Evolutionary conservation across 345 rosid species (phyloP), one percentile per base, ranked within the genome.

Genomic region (Eucalyptus tenuipes): DNA sequence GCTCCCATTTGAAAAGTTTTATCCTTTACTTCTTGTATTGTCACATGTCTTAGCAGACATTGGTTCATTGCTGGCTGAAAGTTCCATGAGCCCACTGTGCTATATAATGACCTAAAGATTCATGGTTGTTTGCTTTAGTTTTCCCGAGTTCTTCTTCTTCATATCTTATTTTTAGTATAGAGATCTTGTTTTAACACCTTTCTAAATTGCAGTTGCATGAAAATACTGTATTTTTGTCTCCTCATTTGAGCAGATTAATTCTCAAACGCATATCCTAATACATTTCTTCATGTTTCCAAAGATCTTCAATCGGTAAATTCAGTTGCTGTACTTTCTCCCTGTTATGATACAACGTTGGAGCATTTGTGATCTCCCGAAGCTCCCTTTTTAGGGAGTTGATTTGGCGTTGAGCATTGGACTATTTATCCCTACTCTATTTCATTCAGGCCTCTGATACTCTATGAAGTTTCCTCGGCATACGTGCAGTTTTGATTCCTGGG

Each of bases 191-290:
- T 55, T 6, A 25, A 22, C 7, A 0, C 13, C 61, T 24, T 0
- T 55, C 3, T 55, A 0, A 25, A 55, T 0, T 55, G 29, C 0
- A 1, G 13, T 24, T 55, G 61, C 29, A 55, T 55, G 13, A 55
- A 55, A 55, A 55, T 24, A 2, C 6, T 10, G 1, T 10, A 0
- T 55, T 55, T 55, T 55, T 55, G 61, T 55, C 29, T 55, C 61
- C 29, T 16, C 29, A 55, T 24, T 55, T 55, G 29, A 10, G 61
- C 29, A 10, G 13, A 25, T 55, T 4, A 22, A 55, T 22, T 55
- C 61, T 22, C 1, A 1, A 55, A 24, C 6, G 1, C 61, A 55
- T 55, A 55, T 55, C 29, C 13, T 55, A 52, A 52, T 4, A 20
- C 57, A 20, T 52, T 52, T 52, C 24, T 52, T 52, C 25, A 52